Conservation (phyloP, 2,329 filamentous ascomycete genomes). For the Pseudocercospora ulei region DNA sequence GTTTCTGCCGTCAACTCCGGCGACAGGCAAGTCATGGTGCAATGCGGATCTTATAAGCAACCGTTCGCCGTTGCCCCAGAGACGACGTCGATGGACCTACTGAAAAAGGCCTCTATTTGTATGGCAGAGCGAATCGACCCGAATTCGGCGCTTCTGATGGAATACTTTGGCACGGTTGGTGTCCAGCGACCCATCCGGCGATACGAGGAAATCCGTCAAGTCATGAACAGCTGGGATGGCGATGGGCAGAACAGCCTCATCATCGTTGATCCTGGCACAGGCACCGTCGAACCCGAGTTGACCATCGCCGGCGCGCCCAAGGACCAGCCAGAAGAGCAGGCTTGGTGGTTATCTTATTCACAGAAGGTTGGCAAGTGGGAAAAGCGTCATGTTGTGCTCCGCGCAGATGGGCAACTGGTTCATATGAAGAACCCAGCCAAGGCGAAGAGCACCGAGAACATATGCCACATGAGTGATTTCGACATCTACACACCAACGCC, state of each 20-base stretch:
- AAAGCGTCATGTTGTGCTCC: constrained; percentile 69
- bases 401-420: constrained; percentile 59
- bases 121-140: constrained; percentile 57
- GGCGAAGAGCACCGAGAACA: constrained; percentile 56
- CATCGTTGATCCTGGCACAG: constrained; percentile 50
- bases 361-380: constrained; percentile 78
- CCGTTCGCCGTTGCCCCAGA: constrained; percentile 62
- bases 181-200: constrained; percentile 72
- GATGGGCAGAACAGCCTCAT: constrained; percentile 67
- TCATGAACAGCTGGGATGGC: constrained; percentile 86
- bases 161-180: constrained; percentile 64
- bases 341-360: constrained; percentile 68
- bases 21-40: constrained; percentile 64
- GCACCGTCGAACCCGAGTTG: constrained; percentile 50
- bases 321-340: constrained; percentile 55
- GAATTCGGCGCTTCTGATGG: constrained; percentile 59
- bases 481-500: constrained; percentile 75
- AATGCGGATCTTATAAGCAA: constrained; percentile 60
- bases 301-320: constrained; percentile 55
- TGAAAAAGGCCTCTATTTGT: constrained; percentile 55
- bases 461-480: constrained; percentile 85
- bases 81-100: constrained; percentile 64
- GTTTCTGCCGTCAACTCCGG: constrained; percentile 70
- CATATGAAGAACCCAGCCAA: constrained; percentile 60
- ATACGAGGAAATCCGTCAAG: constrained; percentile 76